Conservation (phyloP, 176 grass and related monocot genomes). For the Elymus sibiricus region DNA sequence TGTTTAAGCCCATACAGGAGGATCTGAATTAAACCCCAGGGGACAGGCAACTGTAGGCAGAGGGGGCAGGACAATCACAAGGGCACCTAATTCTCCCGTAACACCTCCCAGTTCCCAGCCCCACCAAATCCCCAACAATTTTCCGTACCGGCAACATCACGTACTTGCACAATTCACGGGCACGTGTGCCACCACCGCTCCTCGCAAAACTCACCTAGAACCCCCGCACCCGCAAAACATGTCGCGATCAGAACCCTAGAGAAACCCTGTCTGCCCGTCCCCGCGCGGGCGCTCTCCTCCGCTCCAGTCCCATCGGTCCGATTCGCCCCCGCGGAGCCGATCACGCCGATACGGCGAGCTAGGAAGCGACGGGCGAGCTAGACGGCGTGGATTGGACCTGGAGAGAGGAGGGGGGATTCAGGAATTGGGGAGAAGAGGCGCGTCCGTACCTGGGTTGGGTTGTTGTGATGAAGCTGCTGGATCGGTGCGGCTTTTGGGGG, state of each 20-base stretch:
- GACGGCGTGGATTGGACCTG: neutral
- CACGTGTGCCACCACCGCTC: neutral
- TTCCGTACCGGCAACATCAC: neutral
- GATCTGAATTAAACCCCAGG: constrained; percentile 13
- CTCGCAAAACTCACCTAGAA: constrained; percentile 4
- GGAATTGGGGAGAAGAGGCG: neutral
- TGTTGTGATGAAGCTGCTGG: neutral
- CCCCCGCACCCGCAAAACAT: neutral
- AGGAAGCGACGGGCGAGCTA: neutral
- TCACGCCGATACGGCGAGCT: neutral
- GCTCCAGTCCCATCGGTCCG: neutral
- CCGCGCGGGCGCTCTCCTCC: neutral
- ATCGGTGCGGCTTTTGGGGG: neutral
- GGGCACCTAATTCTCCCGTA: constrained; percentile 16
- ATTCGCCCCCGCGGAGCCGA: neutral
- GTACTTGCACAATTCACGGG: neutral
- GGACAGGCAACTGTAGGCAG: neutral
- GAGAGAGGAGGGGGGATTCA: neutral
- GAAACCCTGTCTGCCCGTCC: neutral
- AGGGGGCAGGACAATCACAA: neutral
- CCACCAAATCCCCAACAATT: constrained; percentile 29
- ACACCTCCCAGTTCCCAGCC: neutral
- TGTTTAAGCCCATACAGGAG: neutral
- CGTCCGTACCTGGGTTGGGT: constrained; percentile 23
- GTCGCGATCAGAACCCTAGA: constrained; percentile 36